Conservation (phyloP, 2,329 filamentous ascomycete species). For the Botrytis byssoidea region DNA sequence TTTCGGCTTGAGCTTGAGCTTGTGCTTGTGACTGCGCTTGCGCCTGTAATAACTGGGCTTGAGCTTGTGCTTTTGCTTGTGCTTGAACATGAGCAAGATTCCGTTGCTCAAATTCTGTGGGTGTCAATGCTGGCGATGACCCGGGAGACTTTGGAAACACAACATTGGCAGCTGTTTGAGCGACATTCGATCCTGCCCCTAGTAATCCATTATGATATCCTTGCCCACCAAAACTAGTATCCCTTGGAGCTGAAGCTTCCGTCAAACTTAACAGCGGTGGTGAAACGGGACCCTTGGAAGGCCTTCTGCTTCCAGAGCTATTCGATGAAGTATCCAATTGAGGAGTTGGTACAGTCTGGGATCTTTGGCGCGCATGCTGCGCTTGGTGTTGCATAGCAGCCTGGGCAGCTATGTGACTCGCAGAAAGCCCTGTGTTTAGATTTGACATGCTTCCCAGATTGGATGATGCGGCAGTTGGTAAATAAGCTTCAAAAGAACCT, state of each 20-base stretch:
- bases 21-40: slow-evolving; percentile 35
- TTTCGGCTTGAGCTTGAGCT: slow-evolving; percentile 47
- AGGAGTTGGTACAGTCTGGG: slow-evolving; percentile 66
- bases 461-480: slow-evolving; percentile 56
- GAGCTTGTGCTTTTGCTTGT: slow-evolving; percentile 2
- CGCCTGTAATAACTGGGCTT: slow-evolving; percentile 19
- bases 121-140: slow-evolving; percentile 36
- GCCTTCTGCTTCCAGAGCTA: slow-evolving; percentile 30
- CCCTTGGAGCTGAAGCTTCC: slow-evolving; percentile 61
- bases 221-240: slow-evolving; percentile 50
- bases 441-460: slow-evolving; percentile 39
- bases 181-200: slow-evolving; percentile 61
- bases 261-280: slow-evolving; percentile 64
- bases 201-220: slow-evolving; percentile 60
- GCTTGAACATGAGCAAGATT: slow-evolving; percentile 6
- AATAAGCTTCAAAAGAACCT: slow-evolving; percentile 72
- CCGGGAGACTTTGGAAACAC: slow-evolving; percentile 60
- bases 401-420: slow-evolving; percentile 80
- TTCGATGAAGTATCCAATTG: slow-evolving; percentile 32
- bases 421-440: slow-evolving; percentile 46
- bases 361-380: slow-evolving; percentile 59
- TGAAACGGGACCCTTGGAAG: slow-evolving; percentile 50
- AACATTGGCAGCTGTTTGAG: slow-evolving; percentile 69
- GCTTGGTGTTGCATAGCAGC: slow-evolving; percentile 67
- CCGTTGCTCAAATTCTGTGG: slow-evolving; percentile 40